Evolutionary conservation across 2,329 filamentous ascomycete genomes (phyloP).

Genomic region (Zymoseptoria brevis): DNA sequence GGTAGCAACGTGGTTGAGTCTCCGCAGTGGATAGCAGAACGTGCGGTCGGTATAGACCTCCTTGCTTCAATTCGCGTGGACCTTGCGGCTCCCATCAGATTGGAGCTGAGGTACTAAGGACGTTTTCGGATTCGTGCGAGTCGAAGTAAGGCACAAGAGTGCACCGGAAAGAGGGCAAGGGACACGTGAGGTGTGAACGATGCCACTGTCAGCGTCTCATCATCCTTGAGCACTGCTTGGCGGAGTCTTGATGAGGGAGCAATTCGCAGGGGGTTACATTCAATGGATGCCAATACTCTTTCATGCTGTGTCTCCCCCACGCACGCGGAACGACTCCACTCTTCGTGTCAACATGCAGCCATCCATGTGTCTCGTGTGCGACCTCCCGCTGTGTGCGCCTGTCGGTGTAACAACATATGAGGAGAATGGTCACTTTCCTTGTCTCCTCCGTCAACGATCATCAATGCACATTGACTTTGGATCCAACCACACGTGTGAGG

Average conservation of each 20-base stretch:
- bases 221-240: not conserved
- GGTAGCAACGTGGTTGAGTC: not conserved
- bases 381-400: not conserved
- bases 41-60: not conserved
- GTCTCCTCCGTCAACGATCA: not conserved
- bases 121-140: not conserved
- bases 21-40: not conserved
- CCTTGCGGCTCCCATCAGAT: not conserved
- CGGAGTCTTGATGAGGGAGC: not conserved
- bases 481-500: not conserved
- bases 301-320: not conserved
- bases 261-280: not conserved
- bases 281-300: not conserved
- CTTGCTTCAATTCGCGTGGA: not conserved
- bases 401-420: not conserved
- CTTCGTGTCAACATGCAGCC: not conserved
- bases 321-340: not conserved
- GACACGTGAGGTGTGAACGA: not conserved
- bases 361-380: not conserved
- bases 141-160: not conserved
- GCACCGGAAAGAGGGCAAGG: not conserved
- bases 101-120: no score
- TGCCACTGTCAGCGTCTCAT: not conserved
- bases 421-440: not conserved
- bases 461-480: not conserved